Evolutionary conservation across 805 yeast genomes (phyloP).

Genomic region (Schwanniomyces sp.): DNA sequence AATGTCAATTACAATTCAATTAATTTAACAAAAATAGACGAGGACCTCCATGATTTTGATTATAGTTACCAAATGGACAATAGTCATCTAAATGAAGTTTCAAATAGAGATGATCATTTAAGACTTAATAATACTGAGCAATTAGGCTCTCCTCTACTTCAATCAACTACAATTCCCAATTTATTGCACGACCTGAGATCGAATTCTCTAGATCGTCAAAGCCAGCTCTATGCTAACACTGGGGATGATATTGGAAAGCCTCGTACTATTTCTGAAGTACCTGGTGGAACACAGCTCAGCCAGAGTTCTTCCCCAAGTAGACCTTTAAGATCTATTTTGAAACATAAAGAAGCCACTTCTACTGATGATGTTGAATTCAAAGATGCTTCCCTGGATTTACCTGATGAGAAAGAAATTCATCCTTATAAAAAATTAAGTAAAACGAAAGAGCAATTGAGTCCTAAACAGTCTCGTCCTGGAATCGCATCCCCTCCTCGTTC

Average conservation of each 20-base stretch:
- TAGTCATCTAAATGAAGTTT: constrained; percentile 1
- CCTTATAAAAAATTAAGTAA: constrained; percentile 17
- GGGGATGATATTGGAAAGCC: background rate
- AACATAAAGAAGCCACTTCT: constrained; percentile 14
- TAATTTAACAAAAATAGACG: constrained; percentile 40
- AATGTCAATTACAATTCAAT: constrained; percentile 11
- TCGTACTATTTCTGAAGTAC: background rate
- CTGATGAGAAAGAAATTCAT: constrained; percentile 6
- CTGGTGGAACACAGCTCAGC: background rate
- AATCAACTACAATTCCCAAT: background rate
- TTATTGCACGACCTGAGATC: background rate
- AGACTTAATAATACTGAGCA: background rate
- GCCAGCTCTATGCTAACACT: too few species aligned
- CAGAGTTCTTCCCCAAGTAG: constrained; percentile 15
- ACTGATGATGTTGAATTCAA: constrained; percentile 7
- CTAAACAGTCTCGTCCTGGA: background rate
- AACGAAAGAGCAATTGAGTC: background rate
- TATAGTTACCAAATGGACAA: constrained; percentile 39
- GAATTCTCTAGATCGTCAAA: background rate
- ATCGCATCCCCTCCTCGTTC: background rate
- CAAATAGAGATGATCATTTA: background rate
- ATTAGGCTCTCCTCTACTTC: constrained; percentile 6
- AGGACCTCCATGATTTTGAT: constrained; percentile 43
- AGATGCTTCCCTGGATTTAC: constrained; percentile 5
- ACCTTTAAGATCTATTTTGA: constrained; percentile 37